A percentile compares a stretch with the other conserved stretches of the same genome.
Evolutionary conservation across 2,329 filamentous ascomycete genomes (phyloP).

Genomic region (Triangularia verruculosa): DNA sequence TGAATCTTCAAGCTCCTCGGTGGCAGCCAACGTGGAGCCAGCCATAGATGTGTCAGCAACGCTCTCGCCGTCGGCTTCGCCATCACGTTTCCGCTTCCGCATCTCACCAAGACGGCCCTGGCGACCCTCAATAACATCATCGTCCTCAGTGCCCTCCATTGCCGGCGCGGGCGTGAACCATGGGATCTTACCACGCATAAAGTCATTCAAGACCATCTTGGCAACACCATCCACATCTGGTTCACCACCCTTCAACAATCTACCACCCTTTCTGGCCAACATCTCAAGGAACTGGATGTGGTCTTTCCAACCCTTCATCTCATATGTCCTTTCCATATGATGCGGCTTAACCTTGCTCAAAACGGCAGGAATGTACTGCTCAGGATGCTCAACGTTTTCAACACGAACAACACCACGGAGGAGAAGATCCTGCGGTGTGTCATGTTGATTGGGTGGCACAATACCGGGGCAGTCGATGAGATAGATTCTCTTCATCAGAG

Average conservation of each 20-base stretch:
- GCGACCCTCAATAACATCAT: conserved; percentile 62
- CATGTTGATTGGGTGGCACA: conserved; percentile 81
- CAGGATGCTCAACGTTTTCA: conserved; percentile 93
- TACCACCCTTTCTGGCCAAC: conserved; percentile 80
- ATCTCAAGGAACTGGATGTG: conserved; percentile 81
- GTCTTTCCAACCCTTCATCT: conserved; percentile 74
- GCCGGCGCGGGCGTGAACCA: conserved; percentile 87
- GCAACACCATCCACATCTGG: conserved; percentile 92
- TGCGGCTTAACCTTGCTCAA: conserved; percentile 76
- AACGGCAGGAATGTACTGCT: conserved; percentile 88
- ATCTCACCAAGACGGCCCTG: conserved; percentile 83
- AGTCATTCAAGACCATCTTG: conserved; percentile 96
- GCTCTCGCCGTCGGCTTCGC: conserved; percentile 48
- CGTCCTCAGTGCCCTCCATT: conserved; percentile 50
- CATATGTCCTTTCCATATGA: conserved; percentile 91
- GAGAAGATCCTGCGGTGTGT: conserved; percentile 83
- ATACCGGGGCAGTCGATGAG: conserved; percentile 97
- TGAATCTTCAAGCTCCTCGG: conserved; percentile 26
- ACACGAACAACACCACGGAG: conserved; percentile 88
- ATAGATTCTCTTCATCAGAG: conserved; percentile 82
- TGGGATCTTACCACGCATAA: conserved; percentile 89
- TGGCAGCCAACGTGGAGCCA: conserved; percentile 27
- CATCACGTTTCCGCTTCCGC: conserved; percentile 70
- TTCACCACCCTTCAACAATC: conserved; percentile 87
- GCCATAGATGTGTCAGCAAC: conserved; percentile 37